Conservation (phyloP, 2,329 filamentous ascomycete species). For the Trichoderma aggressivum region DNA sequence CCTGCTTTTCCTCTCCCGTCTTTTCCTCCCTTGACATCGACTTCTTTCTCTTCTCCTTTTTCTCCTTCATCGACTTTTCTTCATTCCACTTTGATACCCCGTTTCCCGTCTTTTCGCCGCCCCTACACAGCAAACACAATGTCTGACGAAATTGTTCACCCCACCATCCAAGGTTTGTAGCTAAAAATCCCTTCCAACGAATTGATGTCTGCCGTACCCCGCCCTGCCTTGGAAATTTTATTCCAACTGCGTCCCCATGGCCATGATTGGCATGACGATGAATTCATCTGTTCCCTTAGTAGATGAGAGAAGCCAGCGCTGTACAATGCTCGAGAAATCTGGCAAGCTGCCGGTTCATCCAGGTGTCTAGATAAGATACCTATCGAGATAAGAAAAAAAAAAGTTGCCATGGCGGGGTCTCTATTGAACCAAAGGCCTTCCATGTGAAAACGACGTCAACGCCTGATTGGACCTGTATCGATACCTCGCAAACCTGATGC, state of each 20-base stretch:
- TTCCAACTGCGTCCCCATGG: constrained; percentile 22
- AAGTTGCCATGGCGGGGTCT: neutral
- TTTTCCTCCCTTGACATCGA: neutral
- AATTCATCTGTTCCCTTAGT: neutral
- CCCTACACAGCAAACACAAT: constrained; percentile 43
- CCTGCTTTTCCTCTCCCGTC: neutral
- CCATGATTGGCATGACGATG: neutral
- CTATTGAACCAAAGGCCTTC: neutral
- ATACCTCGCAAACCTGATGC: neutral
- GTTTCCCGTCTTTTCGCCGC: constrained; percentile 17
- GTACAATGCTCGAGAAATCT: neutral
- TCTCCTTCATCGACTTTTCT: neutral
- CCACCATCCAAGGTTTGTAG: constrained; percentile 64
- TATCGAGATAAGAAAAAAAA: constrained; percentile 7
- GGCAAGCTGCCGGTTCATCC: neutral
- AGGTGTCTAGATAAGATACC: neutral
- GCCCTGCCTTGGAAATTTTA: constrained; percentile 20
- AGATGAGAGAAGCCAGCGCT: neutral
- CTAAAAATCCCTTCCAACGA: neutral
- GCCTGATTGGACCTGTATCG: neutral
- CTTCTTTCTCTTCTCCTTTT: neutral
- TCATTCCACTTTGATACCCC: constrained; percentile 8
- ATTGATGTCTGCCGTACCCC: constrained; percentile 2
- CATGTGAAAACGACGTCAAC: no score
- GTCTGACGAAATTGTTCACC: constrained; percentile 65